A percentile compares a stretch with the other conserved stretches of the same genome.
Evolutionary conservation across 2,329 filamentous ascomycete genomes (phyloP).

Genomic region (Phyllosticta citrichinensis): DNA sequence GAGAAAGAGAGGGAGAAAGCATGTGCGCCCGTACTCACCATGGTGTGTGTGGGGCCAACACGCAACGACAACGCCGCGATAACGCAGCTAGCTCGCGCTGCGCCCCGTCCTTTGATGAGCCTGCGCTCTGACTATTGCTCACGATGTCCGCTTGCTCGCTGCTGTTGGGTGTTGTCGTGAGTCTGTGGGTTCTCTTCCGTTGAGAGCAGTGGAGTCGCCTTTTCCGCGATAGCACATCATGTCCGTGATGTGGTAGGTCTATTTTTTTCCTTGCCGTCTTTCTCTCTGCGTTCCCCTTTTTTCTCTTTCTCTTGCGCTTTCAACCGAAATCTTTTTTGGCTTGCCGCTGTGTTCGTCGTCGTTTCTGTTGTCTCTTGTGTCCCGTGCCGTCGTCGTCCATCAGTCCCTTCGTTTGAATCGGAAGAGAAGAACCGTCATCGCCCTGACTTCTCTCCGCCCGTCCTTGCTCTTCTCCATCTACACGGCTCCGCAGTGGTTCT

Average conservation of each 20-base stretch:
- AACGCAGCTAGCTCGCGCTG: background rate
- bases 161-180: too few relatives aligned
- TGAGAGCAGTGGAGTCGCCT: background rate
- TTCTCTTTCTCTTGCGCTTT: background rate
- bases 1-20: too few relatives aligned
- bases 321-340: too few relatives aligned
- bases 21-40: too few relatives aligned
- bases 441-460: background rate
- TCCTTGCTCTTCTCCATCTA: background rate
- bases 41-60: too few relatives aligned
- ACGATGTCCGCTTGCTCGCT: too few relatives aligned
- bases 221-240: background rate
- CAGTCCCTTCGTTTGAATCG: too few relatives aligned
- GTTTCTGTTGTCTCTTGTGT: too few relatives aligned
- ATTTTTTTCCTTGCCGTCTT: background rate
- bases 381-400: too few relatives aligned
- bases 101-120: background rate
- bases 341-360: too few relatives aligned
- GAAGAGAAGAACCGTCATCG: background rate
- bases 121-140: background rate
- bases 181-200: background rate
- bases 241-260: background rate
- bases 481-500: background rate
- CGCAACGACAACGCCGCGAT: too few relatives aligned
- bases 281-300: background rate